Percentiles rank a stretch among this genome's conserved stretches.
phyloP scores from a whole-genome alignment of 164 flowering plant species.

The Euptelea pleiosperma region DNA sequence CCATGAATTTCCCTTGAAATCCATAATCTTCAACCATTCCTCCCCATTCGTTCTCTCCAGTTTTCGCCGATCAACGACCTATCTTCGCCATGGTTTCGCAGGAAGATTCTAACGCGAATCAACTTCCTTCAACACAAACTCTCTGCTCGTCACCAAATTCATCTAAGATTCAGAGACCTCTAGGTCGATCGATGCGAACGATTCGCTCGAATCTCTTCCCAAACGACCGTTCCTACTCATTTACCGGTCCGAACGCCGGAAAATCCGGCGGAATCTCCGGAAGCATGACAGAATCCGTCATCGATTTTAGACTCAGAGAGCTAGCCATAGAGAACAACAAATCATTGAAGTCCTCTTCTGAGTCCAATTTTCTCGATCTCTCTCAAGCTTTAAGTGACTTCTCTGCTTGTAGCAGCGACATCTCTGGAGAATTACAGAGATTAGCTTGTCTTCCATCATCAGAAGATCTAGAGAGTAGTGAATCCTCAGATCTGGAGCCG shows the following conservation, averaged over 20 bases:
- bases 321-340: slow-evolving; percentile 31
- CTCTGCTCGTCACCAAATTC: too few relatives aligned
- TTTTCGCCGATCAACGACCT: too few relatives aligned
- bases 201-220: slow-evolving; percentile 53
- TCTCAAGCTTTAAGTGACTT: slow-evolving; percentile 69
- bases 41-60: too few relatives aligned
- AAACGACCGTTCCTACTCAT: slow-evolving; percentile 21
- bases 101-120: too few relatives aligned
- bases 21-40: too few relatives aligned
- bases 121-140: too few relatives aligned
- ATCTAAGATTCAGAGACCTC: too few relatives aligned
- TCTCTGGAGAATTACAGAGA: slow-evolving; percentile 77
- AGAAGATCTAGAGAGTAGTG: background rate
- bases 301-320: slow-evolving; percentile 67
- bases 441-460: slow-evolving; percentile 53
- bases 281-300: slow-evolving; percentile 59
- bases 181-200: slow-evolving; percentile 79
- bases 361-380: slow-evolving; percentile 40
- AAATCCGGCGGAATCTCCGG: slow-evolving; percentile 37
- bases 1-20: too few relatives aligned
- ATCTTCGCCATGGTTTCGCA: too few relatives aligned
- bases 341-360: slow-evolving; percentile 14
- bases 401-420: slow-evolving; percentile 74
- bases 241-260: slow-evolving; percentile 13
- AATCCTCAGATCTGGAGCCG: slow-evolving; percentile 12